These are phyloP conservation scores for Amanita phalloides DNA, from an alignment of 768 basidiomycete genomes.

Conservation along the genomic window DNA sequence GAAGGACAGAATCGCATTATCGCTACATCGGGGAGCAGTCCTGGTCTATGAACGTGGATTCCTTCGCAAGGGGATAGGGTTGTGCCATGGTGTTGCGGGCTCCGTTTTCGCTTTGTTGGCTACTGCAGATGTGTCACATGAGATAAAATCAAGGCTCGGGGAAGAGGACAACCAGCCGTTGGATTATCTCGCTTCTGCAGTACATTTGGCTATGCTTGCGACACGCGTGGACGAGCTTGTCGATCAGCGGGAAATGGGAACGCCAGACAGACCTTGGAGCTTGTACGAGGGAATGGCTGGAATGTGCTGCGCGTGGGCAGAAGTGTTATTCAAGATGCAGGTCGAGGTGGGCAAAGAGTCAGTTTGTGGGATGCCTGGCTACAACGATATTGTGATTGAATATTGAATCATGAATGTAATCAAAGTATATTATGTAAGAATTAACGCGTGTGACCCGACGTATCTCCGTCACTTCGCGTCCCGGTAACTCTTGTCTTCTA, in stretches of 20 bases:
- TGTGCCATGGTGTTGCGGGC: conserved; percentile 50
- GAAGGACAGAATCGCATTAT: conserved; percentile 15
- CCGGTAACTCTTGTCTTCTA: not conserved
- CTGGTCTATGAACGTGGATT: conserved; percentile 38
- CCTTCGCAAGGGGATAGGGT: conserved; percentile 45
- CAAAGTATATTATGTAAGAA: too few species aligned
- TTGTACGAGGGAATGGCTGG: conserved; percentile 50
- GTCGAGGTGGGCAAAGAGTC: conserved; percentile 7
- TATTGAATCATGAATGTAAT: not conserved
- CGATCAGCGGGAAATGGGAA: conserved; percentile 27
- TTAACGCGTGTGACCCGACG: conserved; percentile 3
- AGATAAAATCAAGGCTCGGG: conserved; percentile 4
- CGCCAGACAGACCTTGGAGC: conserved; percentile 43
- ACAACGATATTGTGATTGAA: conserved; percentile 22
- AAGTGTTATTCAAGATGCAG: conserved; percentile 24
- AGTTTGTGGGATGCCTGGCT: conserved; percentile 26
- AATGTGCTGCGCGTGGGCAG: conserved; percentile 47
- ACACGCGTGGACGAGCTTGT: conserved; percentile 19
- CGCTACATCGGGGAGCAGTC: conserved; percentile 28
- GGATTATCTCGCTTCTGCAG: conserved; percentile 2
- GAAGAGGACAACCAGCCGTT: not conserved
- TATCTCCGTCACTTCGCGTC: conserved; percentile 2
- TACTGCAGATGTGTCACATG: conserved; percentile 32
- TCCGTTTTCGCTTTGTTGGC: conserved; percentile 43
- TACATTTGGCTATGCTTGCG: conserved; percentile 21